phyloP scores from a whole-genome alignment of 768 basidiomycete genomes.

The Kwoniella heveanensis region DNA sequence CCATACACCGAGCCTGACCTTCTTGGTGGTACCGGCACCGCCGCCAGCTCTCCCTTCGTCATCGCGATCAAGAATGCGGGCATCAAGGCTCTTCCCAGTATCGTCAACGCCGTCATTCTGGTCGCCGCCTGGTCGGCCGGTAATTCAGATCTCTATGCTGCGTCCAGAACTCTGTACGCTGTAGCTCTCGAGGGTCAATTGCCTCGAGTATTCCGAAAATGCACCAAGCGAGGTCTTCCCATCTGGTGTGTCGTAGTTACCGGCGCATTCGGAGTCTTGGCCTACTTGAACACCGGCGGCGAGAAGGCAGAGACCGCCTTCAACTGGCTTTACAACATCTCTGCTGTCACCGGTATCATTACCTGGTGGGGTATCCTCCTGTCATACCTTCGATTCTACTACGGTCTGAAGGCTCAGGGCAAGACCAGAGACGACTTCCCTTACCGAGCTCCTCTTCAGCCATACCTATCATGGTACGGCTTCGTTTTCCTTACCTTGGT shows the following conservation, averaged over 20 bases:
- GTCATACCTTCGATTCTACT: conserved; percentile 50
- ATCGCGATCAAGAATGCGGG: conserved; percentile 55
- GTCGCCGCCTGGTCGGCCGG: conserved; percentile 57
- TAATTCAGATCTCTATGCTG: conserved; percentile 58
- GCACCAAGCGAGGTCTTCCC: conserved; percentile 54
- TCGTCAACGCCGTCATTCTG: conserved; percentile 56
- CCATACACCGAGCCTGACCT: conserved; percentile 49
- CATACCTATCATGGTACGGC: conserved; percentile 50
- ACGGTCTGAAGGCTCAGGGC: conserved; percentile 55
- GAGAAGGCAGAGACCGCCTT: conserved; percentile 40
- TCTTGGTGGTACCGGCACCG: conserved; percentile 39
- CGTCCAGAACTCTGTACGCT: conserved; percentile 61
- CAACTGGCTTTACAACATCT: conserved; percentile 55
- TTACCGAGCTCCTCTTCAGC: conserved; percentile 56
- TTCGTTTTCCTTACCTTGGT: conserved; percentile 53
- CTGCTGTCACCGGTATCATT: conserved; percentile 55
- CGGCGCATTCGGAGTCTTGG: conserved; percentile 39
- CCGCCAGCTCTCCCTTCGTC: conserved; percentile 56
- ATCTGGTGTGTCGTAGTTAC: conserved; percentile 45
- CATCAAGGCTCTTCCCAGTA: conserved; percentile 53
- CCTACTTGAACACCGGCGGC: conserved; percentile 50
- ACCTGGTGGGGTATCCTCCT: conserved; percentile 54
- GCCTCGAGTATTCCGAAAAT: conserved; percentile 53
- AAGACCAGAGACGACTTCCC: conserved; percentile 52
- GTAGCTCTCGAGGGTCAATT: conserved; percentile 61